These are phyloP conservation scores for Willaertia magna DNA, from an alignment of 208 protist species.

Conservation along the genomic window DNA sequence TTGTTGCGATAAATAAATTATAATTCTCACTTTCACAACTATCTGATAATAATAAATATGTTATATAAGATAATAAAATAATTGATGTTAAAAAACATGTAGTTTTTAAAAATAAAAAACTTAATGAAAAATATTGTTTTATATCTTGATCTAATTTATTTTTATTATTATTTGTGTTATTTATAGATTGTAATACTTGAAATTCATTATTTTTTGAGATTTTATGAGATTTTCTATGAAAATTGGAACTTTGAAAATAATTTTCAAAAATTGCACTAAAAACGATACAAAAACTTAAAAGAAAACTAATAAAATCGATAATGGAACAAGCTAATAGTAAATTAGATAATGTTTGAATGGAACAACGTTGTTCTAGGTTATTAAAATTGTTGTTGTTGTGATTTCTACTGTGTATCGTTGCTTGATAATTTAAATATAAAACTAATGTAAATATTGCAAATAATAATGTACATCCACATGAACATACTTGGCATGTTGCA, in stretches of 20 bases:
- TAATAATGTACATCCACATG: background rate
- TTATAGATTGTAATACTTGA: too few relatives aligned
- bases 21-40: background rate
- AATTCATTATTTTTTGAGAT: too few relatives aligned
- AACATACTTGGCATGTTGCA: background rate
- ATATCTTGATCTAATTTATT: background rate
- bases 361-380: background rate
- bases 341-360: background rate
- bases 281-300: background rate
- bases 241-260: background rate
- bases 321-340: background rate
- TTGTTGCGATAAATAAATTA: background rate
- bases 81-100: background rate
- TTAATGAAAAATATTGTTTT: background rate
- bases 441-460: background rate
- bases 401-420: background rate
- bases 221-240: background rate
- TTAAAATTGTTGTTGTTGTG: too few relatives aligned
- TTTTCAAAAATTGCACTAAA: background rate
- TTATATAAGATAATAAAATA: background rate
- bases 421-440: background rate
- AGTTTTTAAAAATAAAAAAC: background rate
- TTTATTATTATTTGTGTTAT: too few relatives aligned
- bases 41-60: background rate
- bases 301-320: background rate